Conservation (phyloP, 2,329 filamentous ascomycete genomes). For the Shiraia bambusicola region DNA sequence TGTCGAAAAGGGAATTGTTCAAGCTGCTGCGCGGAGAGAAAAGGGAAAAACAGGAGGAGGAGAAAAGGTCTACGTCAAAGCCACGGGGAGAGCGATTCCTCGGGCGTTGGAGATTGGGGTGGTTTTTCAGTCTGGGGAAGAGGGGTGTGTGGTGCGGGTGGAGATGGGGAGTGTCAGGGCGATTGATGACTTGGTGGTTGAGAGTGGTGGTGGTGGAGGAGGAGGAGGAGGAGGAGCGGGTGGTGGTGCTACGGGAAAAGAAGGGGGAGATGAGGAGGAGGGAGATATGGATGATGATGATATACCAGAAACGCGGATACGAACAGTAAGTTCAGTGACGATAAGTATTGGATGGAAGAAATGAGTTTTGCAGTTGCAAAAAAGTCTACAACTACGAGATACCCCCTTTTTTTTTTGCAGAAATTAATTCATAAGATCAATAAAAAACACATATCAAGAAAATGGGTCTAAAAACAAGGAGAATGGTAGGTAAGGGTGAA, state of each 20-base stretch:
- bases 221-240: slow-evolving; percentile 6
- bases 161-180: slow-evolving; percentile 64
- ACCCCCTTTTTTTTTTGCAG: slow-evolving; percentile 2
- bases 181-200: slow-evolving; percentile 64
- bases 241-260: too few relatives aligned
- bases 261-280: slow-evolving; percentile 20
- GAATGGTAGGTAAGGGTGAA: slow-evolving; percentile 20
- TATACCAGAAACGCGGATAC: slow-evolving; percentile 46
- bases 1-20: slow-evolving; percentile 33
- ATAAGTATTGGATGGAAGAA: slow-evolving; percentile 34
- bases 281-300: slow-evolving; percentile 28
- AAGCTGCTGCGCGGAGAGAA: slow-evolving; percentile 17
- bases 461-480: neutral
- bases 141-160: slow-evolving; percentile 60
- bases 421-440: neutral
- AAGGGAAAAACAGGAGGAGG: slow-evolving; percentile 11
- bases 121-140: slow-evolving; percentile 66
- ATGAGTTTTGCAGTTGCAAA: too few relatives aligned
- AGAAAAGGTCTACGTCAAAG: slow-evolving; percentile 62
- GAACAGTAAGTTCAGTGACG: slow-evolving; percentile 36
- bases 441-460: neutral
- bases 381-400: slow-evolving; percentile 5
- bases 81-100: slow-evolving; percentile 66
- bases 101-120: slow-evolving; percentile 63
- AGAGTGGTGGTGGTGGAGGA: slow-evolving; percentile 1